Evolutionary conservation across 2,329 filamentous ascomycete genomes (phyloP).

Genomic region (Fusarium decemcellulare): DNA sequence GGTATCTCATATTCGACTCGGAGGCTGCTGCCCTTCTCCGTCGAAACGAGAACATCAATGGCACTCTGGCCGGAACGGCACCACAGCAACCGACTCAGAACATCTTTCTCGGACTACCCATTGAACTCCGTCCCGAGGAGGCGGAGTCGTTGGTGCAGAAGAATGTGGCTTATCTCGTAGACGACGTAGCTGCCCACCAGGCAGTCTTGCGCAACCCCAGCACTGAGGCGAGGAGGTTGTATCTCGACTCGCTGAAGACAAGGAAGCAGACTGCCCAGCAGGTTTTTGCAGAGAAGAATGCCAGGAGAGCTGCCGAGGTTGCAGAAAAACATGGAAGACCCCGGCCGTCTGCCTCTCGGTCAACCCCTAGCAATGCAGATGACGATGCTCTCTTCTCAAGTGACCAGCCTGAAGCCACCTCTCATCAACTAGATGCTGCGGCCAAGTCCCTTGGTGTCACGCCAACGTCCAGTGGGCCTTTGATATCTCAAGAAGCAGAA

Average conservation of each 20-base stretch:
- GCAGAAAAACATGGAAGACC: slow-evolving; percentile 39
- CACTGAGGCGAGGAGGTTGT: slow-evolving; percentile 70
- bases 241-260: slow-evolving; percentile 70
- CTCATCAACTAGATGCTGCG: slow-evolving; percentile 26
- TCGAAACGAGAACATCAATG: slow-evolving; percentile 85
- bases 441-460: slow-evolving; percentile 51
- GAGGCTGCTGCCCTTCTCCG: slow-evolving; percentile 84
- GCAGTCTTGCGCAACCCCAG: slow-evolving; percentile 72
- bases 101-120: slow-evolving; percentile 88
- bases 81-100: slow-evolving; percentile 97
- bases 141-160: slow-evolving; percentile 84
- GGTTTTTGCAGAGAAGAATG: slow-evolving; percentile 56
- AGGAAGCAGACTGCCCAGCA: slow-evolving; percentile 59
- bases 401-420: slow-evolving; percentile 32
- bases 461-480: slow-evolving; percentile 52
- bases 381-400: slow-evolving; percentile 35
- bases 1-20: slow-evolving; percentile 92
- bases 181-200: slow-evolving; percentile 81
- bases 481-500: slow-evolving; percentile 44
- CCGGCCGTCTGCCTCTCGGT: slow-evolving; percentile 6
- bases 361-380: slow-evolving; percentile 19
- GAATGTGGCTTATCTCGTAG: slow-evolving; percentile 82
- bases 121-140: slow-evolving; percentile 94
- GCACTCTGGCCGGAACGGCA: slow-evolving; percentile 87
- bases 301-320: slow-evolving; percentile 51